Evolutionary conservation across 2,329 filamentous ascomycete species (phyloP), one percentile per base, ranked within the genome.

Genomic region (Colletotrichum sp.): DNA sequence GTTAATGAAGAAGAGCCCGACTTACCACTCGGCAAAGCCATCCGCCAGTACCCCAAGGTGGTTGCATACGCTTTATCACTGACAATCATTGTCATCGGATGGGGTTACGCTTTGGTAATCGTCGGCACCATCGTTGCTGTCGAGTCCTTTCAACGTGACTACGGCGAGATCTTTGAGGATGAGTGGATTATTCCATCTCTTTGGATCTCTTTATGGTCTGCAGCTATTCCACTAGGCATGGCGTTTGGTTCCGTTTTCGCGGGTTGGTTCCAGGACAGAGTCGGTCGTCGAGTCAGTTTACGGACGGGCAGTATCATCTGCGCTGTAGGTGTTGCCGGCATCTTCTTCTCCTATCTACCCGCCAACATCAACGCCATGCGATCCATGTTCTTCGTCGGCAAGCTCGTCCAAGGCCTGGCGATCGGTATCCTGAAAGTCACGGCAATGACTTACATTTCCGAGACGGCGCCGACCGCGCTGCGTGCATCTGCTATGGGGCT

Each of bases 401-500:
- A 81, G 64, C 77, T 78, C 0, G 69, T 83, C 1, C 82, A 84
- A 5, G 82, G 82, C 3, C 73, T 80, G 7, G 77, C 82, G 0
- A 79, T 83, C 3, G 81, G 81, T 10, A 69, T 79, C 2, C 78
- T 82, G 39, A 80, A 79, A n/a, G 79, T 80, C 1, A 80, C 78
- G 1, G 79, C 78, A 26, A 75, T 81, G 12, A 82, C 81, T 1
- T 82, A 97, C 71, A 79, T 83, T 1, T 83, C 82, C 0, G 81
- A 83, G 28, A 82, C 80, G 10, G 77, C 81, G 0, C 81, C 82
- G 1, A 81, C 80, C 0, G 77, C 81, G 0, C 64, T 83, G 0
- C 80, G 82, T 1, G 81, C 79, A 8, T 76, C 81, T 1, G 80
- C 79, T 0, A 82, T 83, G 80, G 81, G 78, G 1, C n/a, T 83